Evolutionary conservation across 2,329 filamentous ascomycete genomes (phyloP).

Genomic region (Xylariaceae sp.): DNA sequence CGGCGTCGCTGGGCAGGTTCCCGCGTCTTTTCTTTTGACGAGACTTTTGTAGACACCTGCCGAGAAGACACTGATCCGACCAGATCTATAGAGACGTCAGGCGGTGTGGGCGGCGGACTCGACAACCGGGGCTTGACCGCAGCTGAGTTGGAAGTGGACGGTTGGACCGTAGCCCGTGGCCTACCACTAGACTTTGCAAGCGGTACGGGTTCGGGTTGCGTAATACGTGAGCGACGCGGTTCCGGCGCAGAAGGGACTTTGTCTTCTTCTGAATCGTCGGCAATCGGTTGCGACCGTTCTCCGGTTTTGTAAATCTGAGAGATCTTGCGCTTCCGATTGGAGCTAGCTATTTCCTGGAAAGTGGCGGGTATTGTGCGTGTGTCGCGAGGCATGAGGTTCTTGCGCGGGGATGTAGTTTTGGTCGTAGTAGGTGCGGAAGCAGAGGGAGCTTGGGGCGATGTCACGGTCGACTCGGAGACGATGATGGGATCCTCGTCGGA

Average conservation of each 20-base stretch:
- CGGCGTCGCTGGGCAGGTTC: conserved; percentile 14
- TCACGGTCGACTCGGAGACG: conserved; percentile 21
- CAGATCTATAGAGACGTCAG: conserved; percentile 11
- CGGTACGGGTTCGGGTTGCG: conserved; percentile 13
- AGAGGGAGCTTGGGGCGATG: conserved; percentile 19
- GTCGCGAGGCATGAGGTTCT: conserved; percentile 12
- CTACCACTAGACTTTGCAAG: conserved; percentile 9
- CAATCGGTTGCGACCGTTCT: conserved; percentile 19
- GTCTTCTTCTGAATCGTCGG: conserved; percentile 15
- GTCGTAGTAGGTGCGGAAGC: conserved; percentile 20
- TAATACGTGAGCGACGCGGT: conserved; percentile 24
- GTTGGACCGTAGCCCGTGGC: conserved; percentile 16
- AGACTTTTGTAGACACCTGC: conserved; percentile 2
- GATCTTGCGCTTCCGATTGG: conserved; percentile 31
- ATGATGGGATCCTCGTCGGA: conserved; percentile 28
- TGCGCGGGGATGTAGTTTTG: conserved; percentile 15
- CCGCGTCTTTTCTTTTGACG: conserved; percentile 3
- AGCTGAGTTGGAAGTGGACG: conserved; percentile 22
- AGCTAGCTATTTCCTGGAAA: conserved; percentile 13
- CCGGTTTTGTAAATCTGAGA: conserved; percentile 28
- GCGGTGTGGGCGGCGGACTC: conserved; percentile 29
- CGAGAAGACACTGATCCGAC: conserved; percentile 1
- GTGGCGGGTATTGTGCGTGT: conserved; percentile 11
- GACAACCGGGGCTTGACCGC: conserved; percentile 23
- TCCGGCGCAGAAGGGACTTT: conserved; percentile 15